Evolutionary conservation across 164 flowering plant genomes (phyloP).

Genomic region (Echeveria elegans): DNA sequence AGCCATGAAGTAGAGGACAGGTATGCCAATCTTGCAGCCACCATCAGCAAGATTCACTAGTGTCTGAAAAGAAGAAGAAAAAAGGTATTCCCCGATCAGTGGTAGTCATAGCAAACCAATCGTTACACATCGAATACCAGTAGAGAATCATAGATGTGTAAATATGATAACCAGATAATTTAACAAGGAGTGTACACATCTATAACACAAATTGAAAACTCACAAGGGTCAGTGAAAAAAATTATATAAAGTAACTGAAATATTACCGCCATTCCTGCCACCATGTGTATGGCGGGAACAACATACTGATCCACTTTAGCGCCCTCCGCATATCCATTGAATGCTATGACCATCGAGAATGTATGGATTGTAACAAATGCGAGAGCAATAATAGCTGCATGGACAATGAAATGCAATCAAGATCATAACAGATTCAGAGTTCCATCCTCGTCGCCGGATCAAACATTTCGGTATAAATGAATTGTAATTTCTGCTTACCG

Average conservation of each 20-base stretch:
- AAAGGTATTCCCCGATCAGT: not conserved
- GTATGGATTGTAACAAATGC: conserved; percentile 91
- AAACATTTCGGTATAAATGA: not conserved
- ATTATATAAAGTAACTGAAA: not conserved
- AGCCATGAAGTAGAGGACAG: conserved; percentile 58
- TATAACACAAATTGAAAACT: not conserved
- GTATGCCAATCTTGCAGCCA: conserved; percentile 74
- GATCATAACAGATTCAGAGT: not conserved
- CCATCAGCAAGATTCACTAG: conserved; percentile 62
- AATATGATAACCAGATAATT: not conserved
- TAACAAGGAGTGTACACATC: not conserved
- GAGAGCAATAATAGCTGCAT: conserved; percentile 74
- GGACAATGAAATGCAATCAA: conserved; percentile 8
- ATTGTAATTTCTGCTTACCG: conserved; percentile 37
- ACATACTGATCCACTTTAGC: conserved; percentile 59
- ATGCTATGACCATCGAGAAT: conserved; percentile 97
- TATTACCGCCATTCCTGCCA: conserved; percentile 64
- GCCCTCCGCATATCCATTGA: conserved; percentile 77
- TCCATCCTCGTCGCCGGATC: not conserved
- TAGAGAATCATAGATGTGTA: not conserved
- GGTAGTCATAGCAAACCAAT: not conserved
- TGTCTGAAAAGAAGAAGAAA: conserved; percentile 38
- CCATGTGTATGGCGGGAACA: conserved; percentile 73
- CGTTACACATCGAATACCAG: not conserved
- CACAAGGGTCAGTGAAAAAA: not conserved